Conservation (phyloP, 768 basidiomycete species). For the Gloeopeniophorella convolvens region DNA sequence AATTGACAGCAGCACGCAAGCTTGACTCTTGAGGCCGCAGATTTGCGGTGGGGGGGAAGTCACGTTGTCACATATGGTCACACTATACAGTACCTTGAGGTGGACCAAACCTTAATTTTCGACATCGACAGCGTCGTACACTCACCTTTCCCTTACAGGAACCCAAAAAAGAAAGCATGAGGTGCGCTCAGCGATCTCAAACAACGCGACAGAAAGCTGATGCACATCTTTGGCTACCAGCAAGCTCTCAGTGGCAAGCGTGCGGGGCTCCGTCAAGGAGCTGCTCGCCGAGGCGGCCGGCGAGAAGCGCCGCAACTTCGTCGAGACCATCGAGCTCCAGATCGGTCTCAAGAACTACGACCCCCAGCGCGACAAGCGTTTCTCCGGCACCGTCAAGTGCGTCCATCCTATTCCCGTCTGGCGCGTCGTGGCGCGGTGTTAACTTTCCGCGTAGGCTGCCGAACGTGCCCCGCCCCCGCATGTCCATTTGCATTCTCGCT, state of each 20-base stretch:
- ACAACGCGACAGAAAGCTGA: neutral
- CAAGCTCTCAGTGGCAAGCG: conserved; percentile 99
- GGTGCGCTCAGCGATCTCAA: conserved; percentile 4
- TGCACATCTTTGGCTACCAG: conserved; percentile 26
- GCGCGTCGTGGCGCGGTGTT: neutral
- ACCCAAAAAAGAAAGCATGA: conserved; percentile 18
- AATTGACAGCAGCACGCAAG: too few relatives aligned
- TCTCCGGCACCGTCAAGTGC: conserved; percentile 97
- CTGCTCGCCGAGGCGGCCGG: conserved; percentile 77
- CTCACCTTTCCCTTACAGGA: neutral
- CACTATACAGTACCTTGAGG: conserved; percentile 12
- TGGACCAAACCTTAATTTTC: conserved; percentile 14
- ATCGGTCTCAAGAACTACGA: conserved; percentile 99
- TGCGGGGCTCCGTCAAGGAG: conserved; percentile 96
- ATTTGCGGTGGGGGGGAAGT: neutral
- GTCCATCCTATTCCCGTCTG: conserved; percentile 22
- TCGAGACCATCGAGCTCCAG: conserved; percentile 94
- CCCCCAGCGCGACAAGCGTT: conserved; percentile 99
- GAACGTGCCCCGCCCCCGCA: conserved; percentile 95
- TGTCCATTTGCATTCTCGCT: conserved; percentile 99
- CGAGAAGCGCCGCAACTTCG: conserved; percentile 90
- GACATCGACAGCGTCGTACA: neutral
- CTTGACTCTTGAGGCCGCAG: too few relatives aligned
- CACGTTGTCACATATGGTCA: conserved; percentile 1
- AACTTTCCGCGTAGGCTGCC: conserved; percentile 66